Conservation (phyloP, 352 stramenopile species). For the Globisporangium cystogenes region DNA sequence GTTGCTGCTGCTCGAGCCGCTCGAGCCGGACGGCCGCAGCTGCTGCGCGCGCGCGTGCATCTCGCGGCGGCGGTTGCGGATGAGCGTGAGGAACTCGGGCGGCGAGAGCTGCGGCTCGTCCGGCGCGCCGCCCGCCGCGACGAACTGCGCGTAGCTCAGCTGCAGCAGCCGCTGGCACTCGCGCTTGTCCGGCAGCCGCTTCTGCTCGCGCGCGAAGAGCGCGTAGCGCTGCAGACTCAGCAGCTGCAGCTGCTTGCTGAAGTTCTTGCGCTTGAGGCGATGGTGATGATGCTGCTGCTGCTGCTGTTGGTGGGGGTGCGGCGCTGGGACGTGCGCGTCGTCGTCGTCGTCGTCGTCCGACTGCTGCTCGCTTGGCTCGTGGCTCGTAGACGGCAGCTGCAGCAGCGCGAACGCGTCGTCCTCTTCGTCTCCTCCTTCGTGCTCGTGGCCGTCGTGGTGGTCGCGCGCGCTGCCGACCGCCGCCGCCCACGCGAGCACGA, state of each 20-base stretch:
- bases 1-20: slow-evolving; percentile 4
- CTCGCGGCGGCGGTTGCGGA: slow-evolving; percentile 59
- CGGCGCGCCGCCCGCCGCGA: slow-evolving; percentile 35
- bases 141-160: slow-evolving; percentile 47
- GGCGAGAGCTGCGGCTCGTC: slow-evolving; percentile 46
- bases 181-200: slow-evolving; percentile 33
- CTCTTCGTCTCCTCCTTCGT: slow-evolving; percentile 23
- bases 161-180: slow-evolving; percentile 46
- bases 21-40: background rate
- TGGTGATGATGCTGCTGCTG: slow-evolving; percentile 6
- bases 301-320: background rate
- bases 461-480: slow-evolving; percentile 14
- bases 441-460: slow-evolving; percentile 3
- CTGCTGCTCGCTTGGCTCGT: background rate
- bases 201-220: slow-evolving; percentile 24
- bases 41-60: slow-evolving; percentile 36
- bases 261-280: slow-evolving; percentile 60
- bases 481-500: slow-evolving; percentile 49
- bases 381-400: slow-evolving; percentile 6
- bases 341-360: background rate
- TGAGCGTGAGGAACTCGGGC: slow-evolving; percentile 62
- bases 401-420: slow-evolving; percentile 19
- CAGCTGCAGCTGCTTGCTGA: slow-evolving; percentile 64
- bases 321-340: background rate
- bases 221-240: slow-evolving; percentile 56